phyloP scores from a whole-genome alignment of 495 filamentous ascomycete species.

The Copromyces sp. region DNA sequence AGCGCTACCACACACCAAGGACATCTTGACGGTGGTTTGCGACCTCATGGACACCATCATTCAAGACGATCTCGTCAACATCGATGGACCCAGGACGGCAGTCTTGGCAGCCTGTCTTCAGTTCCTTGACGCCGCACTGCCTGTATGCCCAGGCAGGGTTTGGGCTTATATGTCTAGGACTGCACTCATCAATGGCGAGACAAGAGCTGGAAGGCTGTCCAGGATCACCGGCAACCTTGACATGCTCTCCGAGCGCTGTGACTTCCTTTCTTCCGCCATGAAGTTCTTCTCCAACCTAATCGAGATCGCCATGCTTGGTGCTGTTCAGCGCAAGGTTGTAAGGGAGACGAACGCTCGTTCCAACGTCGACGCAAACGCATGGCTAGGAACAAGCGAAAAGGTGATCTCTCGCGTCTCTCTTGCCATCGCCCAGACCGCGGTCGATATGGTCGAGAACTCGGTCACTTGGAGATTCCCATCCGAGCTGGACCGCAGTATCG shows the following conservation, averaged over 20 bases:
- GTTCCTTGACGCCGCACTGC: conserved; percentile 62
- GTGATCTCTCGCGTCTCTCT: conserved; percentile 62
- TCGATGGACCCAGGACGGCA: conserved; percentile 44
- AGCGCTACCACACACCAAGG: conserved; percentile 58
- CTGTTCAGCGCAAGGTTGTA: conserved; percentile 59
- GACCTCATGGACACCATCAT: conserved; percentile 74
- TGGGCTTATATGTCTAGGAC: conserved; percentile 85
- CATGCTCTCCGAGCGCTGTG: conserved; percentile 61
- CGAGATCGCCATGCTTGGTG: conserved; percentile 62
- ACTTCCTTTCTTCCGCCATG: conserved; percentile 63
- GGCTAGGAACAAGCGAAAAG: conserved; percentile 65
- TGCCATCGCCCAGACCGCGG: conserved; percentile 57
- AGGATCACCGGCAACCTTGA: conserved; percentile 67
- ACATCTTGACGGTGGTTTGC: conserved; percentile 71
- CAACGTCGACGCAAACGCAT: conserved; percentile 42
- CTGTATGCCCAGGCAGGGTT: conserved; percentile 65
- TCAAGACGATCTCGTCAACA: conserved; percentile 44
- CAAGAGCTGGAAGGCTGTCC: conserved; percentile 61
- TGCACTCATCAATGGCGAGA: conserved; percentile 59
- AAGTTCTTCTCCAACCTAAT: conserved; percentile 64
- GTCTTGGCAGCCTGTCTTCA: conserved; percentile 64
- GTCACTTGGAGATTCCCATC: conserved; percentile 71
- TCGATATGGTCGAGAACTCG: conserved; percentile 75
- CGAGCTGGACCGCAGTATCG: conserved; percentile 49
- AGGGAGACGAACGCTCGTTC: conserved; percentile 42